Base-by-base conservation (phyloP, 2,329 filamentous ascomycete species). In the Diaporthe aspalathi region DNA sequence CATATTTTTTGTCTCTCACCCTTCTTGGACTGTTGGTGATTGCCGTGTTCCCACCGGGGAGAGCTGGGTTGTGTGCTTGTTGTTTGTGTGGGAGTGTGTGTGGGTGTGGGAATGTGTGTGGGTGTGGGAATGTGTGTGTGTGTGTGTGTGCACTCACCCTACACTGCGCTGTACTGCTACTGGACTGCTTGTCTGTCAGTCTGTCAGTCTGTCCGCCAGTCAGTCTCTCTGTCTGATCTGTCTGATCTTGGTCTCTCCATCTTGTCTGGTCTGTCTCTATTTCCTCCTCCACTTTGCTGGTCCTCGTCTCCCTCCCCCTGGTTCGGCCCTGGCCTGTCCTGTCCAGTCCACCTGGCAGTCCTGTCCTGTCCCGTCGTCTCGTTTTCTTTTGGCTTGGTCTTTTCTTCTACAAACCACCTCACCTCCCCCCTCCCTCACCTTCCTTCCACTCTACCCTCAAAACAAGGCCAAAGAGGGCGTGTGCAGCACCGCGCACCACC, bases 221-320 rank as follows among this genome's bases (percentile, higher is more conserved):
- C 47, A 20, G 43, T 17, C 45, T 38, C 29, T 45, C 65, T 43
- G 35, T 45, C 65, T 67, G 49, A 67, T 67, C 38, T 67, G 62
- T 52, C 49, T 54, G 63, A 54, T 54, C 65, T 67, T 67, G 63
- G 56, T 62, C 53, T 57, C n/a, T 57, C 56, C 22, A 43, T 65
- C 32, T 38, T 35, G 32, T 35, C 32, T 35, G 32, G 35, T 12
- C 45, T 65, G 60, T 65, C 63, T 54, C 35, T 68, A 57, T 60
- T 60, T 60, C 67, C 67, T 60, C 67, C 67, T 47, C 53, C 43
- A 60, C 43, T 47, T 65, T 60, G 67, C 67, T 60, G 22, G 43
- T 67, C 32, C 63, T 67, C 50, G 35, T 68, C 67, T 68, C 67
- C 67, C 16, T 68, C 67, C 67, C 66, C 67, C 67, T 32, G 53